phyloP scores from a whole-genome alignment of 2,329 filamentous ascomycete genomes.

The Thermoascus crustaceus region DNA sequence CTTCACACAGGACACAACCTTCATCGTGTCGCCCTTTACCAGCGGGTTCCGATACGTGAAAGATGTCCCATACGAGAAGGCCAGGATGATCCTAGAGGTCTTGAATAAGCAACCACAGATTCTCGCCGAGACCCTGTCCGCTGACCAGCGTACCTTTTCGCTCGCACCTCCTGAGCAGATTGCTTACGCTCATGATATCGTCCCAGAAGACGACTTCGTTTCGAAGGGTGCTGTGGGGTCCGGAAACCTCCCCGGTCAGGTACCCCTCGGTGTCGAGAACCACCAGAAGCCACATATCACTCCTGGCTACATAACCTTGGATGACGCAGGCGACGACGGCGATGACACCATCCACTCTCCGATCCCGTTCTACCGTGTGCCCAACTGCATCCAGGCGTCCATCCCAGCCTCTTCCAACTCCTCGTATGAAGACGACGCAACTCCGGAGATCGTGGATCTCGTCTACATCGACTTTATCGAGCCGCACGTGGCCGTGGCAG shows the following conservation, averaged over 20 bases:
- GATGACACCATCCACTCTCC: slow-evolving; percentile 80
- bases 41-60: slow-evolving; percentile 69
- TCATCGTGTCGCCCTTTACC: slow-evolving; percentile 78
- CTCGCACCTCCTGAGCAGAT: slow-evolving; percentile 42
- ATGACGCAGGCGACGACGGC: slow-evolving; percentile 74
- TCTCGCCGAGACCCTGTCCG: slow-evolving; percentile 17
- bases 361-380: slow-evolving; percentile 67
- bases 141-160: slow-evolving; percentile 16
- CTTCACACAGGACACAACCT: slow-evolving; percentile 83
- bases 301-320: slow-evolving; percentile 80
- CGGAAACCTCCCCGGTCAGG: slow-evolving; percentile 17
- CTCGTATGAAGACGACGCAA: slow-evolving; percentile 36
- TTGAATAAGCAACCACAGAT: slow-evolving; percentile 52
- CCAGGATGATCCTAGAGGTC: slow-evolving; percentile 56
- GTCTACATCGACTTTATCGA: slow-evolving; percentile 90
- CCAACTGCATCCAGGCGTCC: slow-evolving; percentile 73
- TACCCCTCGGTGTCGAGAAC: slow-evolving; percentile 19
- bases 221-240: slow-evolving; percentile 4
- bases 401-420: slow-evolving; percentile 39
- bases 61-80: slow-evolving; percentile 70
- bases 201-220: slow-evolving; percentile 10
- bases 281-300: slow-evolving; percentile 39
- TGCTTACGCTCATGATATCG: slow-evolving; percentile 16
- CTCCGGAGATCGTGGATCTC: slow-evolving; percentile 73
- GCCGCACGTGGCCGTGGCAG: slow-evolving; percentile 67